Evolutionary conservation across 2,329 filamentous ascomycete genomes (phyloP), one percentile per base, ranked within the genome.

Genomic region (Fusarium nisikadoi): DNA sequence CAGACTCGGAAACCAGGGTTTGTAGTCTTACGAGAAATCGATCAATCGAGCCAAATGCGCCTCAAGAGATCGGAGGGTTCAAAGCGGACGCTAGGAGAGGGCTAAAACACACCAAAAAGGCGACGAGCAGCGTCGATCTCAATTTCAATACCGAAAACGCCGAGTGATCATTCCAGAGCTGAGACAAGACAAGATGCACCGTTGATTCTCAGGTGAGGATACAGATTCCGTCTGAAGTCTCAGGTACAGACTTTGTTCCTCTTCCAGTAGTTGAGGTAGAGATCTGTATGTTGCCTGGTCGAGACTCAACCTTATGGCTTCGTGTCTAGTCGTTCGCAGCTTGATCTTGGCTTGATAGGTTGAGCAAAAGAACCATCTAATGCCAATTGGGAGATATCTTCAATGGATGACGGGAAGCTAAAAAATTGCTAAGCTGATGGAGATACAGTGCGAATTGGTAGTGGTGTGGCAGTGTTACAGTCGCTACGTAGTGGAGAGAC

Each of bases 361-460:
- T 33, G 46, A 23, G 23, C 29, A 60, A 59, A 38, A 50, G n/a
- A 25, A 17, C 25, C 29, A 19, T 27, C n/a, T 31, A 46, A 36
- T 67, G 46, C 62, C 70, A 73, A 59, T 57, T 31, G 35, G 53
- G 42, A 36, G 41, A 36, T 42, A 52, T 60, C 49, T 46, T 49
- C 36, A 55, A 52, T 29, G 38, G n/a, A 49, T 47, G 36, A 33
- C 25, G 38, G 20, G 25, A 61, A n/a, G 29, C 35, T 62, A 52
- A 62, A 56, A 39, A 39, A 42, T 20, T 33, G n/a, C 17, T 43
- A 58, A 38, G 36, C 31, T 50, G 29, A 36, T 17, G 16, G 23
- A 47, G 6, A 39, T 60, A 76, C 72, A 76, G 74, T 76, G 74
- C 63, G 70, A 47, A 66, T 62, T 69, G 50, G 58, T 53, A 62